Base-by-base conservation (phyloP, 129 eudicot genomes). In the Lactuca saligna region DNA sequence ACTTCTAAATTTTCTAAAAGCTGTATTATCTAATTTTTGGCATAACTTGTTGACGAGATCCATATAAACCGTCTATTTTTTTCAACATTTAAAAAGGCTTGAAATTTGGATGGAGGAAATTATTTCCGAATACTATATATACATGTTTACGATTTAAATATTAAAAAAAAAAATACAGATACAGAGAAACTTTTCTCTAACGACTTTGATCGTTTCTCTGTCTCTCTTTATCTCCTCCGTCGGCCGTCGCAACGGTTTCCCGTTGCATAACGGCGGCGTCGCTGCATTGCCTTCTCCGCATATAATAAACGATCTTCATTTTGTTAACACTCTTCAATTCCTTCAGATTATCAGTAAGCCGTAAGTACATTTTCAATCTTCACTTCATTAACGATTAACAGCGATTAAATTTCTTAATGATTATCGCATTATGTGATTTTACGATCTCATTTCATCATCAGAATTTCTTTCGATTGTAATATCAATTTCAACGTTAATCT, bases 241-340 rank as follows among this genome's bases (percentile, higher is more conserved):
- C 88, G 85, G 66, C 80, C 84, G 63, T 74, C 77, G 65, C 83
- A 84, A 78, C 90, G 90, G 95, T 80, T 82, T 85, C 85, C 87
- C 90, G 86, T 69, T 73, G 85, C 66, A 54, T 70, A n/a, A 54
- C 83, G 86, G 77, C 80, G 93, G 78, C 83, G 70, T 63, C 57
- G 38, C 51, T 73, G 61, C 31, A 73, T 73, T 63, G 20, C 55
- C 38, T 37, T 60, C 58, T 44, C 25, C 31, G 25, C 34, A n/a
- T 13, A 46, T 12, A 46, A 46, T 46, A 46, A 11, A 20, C 25
- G 51, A 7, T 57, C 42, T 16, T 61, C 63, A 60, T 35, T 60
- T 46, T 8, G 17, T 50, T 14, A 8, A 51, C 60, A 33, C 10
- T 68, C 10, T 59, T 32, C 5, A 17, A 32, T 71, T 49, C 68